These are phyloP conservation scores for Acanthamoeba healyi DNA, from an alignment of 208 protist species.

Conservation along the genomic window DNA sequence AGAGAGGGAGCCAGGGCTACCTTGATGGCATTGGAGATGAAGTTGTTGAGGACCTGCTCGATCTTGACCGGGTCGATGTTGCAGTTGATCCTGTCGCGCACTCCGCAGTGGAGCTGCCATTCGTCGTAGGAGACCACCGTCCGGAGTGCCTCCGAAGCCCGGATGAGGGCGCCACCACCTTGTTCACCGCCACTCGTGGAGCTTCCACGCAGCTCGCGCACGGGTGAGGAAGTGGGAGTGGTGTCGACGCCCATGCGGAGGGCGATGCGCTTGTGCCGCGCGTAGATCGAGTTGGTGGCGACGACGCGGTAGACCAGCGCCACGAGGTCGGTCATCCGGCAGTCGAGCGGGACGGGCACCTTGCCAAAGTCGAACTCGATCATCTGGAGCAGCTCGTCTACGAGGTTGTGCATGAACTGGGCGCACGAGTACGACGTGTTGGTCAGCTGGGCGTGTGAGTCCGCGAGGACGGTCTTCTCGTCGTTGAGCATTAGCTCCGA, in stretches of 20 bases:
- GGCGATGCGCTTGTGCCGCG: neutral
- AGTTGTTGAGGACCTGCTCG: conserved; percentile 40
- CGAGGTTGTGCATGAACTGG: conserved; percentile 50
- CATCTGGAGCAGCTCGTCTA: conserved; percentile 46
- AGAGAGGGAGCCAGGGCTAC: too few relatives aligned
- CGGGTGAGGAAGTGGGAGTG: neutral
- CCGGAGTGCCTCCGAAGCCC: neutral
- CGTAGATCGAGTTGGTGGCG: neutral
- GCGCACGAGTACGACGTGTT: neutral
- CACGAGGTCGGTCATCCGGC: neutral
- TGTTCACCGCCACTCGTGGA: too few relatives aligned
- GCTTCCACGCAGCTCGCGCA: neutral
- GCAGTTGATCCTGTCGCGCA: neutral
- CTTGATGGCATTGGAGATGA: conserved; percentile 9
- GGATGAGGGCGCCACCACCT: too few relatives aligned
- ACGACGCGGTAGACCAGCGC: conserved; percentile 29
- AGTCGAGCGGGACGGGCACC: neutral
- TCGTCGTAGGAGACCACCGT: neutral
- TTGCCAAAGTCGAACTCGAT: conserved; percentile 43
- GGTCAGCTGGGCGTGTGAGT: neutral
- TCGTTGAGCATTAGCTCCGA: conserved; percentile 28
- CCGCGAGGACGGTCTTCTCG: neutral
- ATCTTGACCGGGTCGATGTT: conserved; percentile 4
- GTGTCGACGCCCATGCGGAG: neutral
- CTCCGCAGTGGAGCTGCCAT: neutral